A percentile compares a stretch with the other conserved stretches of the same genome.
Conservation (phyloP, 2,329 filamentous ascomycete species). For the Hyphodiscus sp. region DNA sequence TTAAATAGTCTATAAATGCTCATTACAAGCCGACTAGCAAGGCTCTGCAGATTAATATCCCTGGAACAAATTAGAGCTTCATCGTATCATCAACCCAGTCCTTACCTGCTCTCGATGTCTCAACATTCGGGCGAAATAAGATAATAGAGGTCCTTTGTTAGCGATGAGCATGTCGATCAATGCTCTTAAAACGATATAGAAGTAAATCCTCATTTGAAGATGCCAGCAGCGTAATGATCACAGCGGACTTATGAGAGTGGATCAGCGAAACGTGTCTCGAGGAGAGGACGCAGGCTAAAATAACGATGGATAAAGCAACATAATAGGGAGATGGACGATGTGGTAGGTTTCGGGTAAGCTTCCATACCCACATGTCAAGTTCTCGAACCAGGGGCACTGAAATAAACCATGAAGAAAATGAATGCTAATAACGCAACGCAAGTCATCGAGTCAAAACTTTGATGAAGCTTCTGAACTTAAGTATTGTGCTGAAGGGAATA, state of each 20-base stretch:
- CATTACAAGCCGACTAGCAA: background rate
- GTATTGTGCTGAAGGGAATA: too few relatives aligned
- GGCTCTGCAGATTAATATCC: background rate
- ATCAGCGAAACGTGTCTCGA: too few relatives aligned
- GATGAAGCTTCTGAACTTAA: conserved; percentile 17
- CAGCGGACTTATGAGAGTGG: too few relatives aligned
- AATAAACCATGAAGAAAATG: conserved; percentile 13
- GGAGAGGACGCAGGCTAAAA: too few relatives aligned
- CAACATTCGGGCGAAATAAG: background rate
- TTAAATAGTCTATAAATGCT: background rate
- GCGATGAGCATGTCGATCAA: conserved; percentile 32
- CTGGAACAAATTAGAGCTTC: background rate
- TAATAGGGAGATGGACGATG: conserved; percentile 37
- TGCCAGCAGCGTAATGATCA: too few relatives aligned
- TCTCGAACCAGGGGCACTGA: conserved; percentile 12
- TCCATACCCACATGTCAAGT: conserved; percentile 11
- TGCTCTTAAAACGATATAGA: conserved; percentile 28
- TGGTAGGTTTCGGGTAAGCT: conserved; percentile 26
- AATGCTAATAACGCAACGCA: conserved; percentile 38
- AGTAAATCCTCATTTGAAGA: conserved; percentile 8
- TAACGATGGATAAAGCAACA: too few relatives aligned
- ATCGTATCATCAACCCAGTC: background rate
- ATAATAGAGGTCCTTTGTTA: conserved; percentile 24
- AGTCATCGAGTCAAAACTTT: conserved; percentile 41
- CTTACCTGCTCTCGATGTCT: background rate